Conservation (phyloP, 2,329 filamentous ascomycete genomes). For the Calonectria leucothoes region DNA sequence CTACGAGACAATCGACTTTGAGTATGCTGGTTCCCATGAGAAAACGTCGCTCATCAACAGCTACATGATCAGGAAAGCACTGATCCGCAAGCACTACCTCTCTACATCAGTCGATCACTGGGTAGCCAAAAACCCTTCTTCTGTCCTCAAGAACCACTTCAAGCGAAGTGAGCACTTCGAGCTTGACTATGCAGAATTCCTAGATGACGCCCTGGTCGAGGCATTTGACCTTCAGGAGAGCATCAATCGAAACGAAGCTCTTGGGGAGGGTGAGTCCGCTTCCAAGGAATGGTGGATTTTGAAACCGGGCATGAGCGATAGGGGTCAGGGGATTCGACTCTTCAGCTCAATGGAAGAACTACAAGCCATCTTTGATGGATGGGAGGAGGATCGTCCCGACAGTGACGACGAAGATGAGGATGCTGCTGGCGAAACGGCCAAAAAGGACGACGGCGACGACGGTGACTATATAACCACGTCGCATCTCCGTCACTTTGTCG, state of each 20-base stretch:
- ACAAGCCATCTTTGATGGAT: constrained; percentile 89
- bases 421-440: constrained; percentile 36
- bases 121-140: constrained; percentile 84
- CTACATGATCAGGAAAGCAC: constrained; percentile 94
- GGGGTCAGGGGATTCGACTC: constrained; percentile 90
- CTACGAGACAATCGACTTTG: constrained; percentile 91
- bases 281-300: constrained; percentile 94
- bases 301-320: constrained; percentile 97
- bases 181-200: constrained; percentile 94
- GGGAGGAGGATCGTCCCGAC: constrained; percentile 79
- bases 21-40: constrained; percentile 73
- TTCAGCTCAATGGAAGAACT: constrained; percentile 89
- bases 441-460: constrained; percentile 43
- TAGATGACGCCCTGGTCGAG: constrained; percentile 93
- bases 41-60: constrained; percentile 80
- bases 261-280: constrained; percentile 30
- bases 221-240: constrained; percentile 88
- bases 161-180: constrained; percentile 89
- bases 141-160: constrained; percentile 75
- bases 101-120: constrained; percentile 86
- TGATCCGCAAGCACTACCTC: constrained; percentile 96
- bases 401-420: constrained; percentile 71
- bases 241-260: constrained; percentile 71
- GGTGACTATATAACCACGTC: constrained; percentile 79
- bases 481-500: constrained; percentile 94